These are phyloP conservation scores for Cucumis hystrix DNA, from an alignment of 306 rosid species.

Conservation along the genomic window DNA sequence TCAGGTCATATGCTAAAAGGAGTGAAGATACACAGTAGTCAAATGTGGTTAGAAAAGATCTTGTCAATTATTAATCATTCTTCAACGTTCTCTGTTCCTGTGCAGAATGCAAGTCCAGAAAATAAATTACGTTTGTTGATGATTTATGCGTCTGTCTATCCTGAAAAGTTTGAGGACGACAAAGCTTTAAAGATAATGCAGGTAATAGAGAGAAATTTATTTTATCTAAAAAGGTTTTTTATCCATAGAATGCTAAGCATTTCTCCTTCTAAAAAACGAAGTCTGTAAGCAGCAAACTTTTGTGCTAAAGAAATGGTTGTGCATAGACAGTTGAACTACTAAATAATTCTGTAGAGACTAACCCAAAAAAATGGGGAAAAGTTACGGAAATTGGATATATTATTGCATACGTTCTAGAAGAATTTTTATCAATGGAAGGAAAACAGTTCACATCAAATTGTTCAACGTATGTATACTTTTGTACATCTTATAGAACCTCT, in stretches of 20 bases:
- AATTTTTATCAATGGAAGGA: not conserved
- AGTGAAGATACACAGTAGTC: not conserved
- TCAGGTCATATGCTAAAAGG: conserved; percentile 43
- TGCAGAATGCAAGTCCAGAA: conserved; percentile 58
- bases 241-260: not conserved
- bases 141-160: conserved; percentile 72
- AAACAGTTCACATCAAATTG: not conserved
- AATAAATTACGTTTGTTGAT: conserved; percentile 83
- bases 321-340: not conserved
- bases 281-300: not conserved
- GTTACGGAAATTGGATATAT: not conserved
- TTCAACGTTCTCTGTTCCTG: not conserved
- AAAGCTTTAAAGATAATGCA: conserved; percentile 84
- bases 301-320: not conserved
- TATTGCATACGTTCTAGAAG: not conserved
- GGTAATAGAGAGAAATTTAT: conserved; percentile 28
- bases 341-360: not conserved
- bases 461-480: not conserved
- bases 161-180: conserved; percentile 91
- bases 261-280: not conserved
- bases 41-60: not conserved
- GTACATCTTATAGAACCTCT: not conserved
- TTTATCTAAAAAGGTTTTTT: not conserved
- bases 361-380: not conserved
- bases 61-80: not conserved